Evolutionary conservation across 495 filamentous ascomycete species (phyloP).

Genomic region (Tirmania nivea): DNA sequence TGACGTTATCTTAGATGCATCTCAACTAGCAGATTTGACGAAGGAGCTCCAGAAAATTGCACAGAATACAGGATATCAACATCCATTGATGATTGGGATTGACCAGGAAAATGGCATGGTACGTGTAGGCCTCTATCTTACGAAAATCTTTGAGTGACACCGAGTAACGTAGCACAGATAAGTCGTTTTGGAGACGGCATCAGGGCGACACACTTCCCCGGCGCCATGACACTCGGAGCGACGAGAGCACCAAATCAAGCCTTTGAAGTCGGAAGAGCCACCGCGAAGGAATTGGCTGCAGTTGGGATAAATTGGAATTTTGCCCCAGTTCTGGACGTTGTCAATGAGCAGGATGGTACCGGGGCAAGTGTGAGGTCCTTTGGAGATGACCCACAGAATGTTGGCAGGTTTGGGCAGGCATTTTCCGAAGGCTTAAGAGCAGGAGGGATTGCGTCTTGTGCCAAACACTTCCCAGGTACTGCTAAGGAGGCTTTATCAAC

Average conservation of each 20-base stretch:
- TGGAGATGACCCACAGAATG: constrained; percentile 19
- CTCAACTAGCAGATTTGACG: constrained; percentile 18
- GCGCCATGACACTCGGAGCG: constrained; percentile 20
- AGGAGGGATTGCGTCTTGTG: constrained; percentile 19
- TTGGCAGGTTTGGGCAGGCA: constrained; percentile 18
- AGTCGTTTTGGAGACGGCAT: constrained; percentile 19
- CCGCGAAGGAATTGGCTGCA: constrained; percentile 18
- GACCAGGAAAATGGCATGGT: constrained; percentile 23
- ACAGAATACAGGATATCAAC: constrained; percentile 17
- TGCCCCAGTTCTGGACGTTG: constrained; percentile 20
- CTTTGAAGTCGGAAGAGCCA: constrained; percentile 21
- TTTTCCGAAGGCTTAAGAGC: constrained; percentile 19
- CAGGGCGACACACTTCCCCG: constrained; percentile 21
- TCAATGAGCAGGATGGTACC: constrained; percentile 12
- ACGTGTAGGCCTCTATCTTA: not conserved
- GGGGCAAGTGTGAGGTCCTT: constrained; percentile 17
- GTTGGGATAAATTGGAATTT: constrained; percentile 23
- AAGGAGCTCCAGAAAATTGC: constrained; percentile 20
- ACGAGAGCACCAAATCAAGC: constrained; percentile 19
- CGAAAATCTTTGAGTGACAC: not conserved
- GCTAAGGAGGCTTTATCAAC: not conserved
- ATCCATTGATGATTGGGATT: constrained; percentile 21
- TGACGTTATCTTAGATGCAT: constrained; percentile 8
- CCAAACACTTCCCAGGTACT: constrained; percentile 20
- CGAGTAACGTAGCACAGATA: constrained; percentile 16